Percentiles rank a stretch among this genome's conserved stretches.
These are phyloP conservation scores for Aspergillus sclerotioniger DNA, from an alignment of 495 filamentous ascomycete genomes.

Conservation along the genomic window DNA sequence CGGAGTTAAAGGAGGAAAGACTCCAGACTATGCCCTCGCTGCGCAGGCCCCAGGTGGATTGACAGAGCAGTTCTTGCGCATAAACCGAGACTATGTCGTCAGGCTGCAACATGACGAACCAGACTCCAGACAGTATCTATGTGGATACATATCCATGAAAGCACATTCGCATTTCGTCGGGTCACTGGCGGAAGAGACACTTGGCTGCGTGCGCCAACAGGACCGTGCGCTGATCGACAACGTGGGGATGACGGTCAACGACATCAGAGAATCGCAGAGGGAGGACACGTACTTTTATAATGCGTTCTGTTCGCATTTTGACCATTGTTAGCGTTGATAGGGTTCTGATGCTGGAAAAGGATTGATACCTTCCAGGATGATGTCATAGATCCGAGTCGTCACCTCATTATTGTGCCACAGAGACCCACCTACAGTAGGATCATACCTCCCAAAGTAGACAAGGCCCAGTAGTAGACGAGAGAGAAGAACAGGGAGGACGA, in stretches of 20 bases:
- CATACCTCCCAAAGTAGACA: no score
- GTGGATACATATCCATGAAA: not conserved
- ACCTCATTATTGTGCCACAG: not conserved
- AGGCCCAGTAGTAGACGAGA: no score
- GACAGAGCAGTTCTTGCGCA: not conserved
- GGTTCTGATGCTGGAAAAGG: not conserved
- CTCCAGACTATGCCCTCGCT: not conserved
- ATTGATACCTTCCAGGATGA: not conserved
- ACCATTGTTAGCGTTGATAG: no score
- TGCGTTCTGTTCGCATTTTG: not conserved
- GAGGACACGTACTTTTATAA: not conserved
- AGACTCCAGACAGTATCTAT: not conserved
- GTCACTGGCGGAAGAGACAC: not conserved
- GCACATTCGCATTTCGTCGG: not conserved
- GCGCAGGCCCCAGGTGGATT: not conserved
- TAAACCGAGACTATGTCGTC: not conserved
- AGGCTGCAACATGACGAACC: not conserved
- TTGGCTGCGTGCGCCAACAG: not conserved
- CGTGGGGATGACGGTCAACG: constrained; percentile 8
- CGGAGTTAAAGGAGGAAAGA: not conserved
- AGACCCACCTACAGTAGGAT: not conserved
- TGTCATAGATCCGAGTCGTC: not conserved
- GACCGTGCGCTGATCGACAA: constrained; percentile 20
- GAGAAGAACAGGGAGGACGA: no score
- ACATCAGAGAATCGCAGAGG: not conserved